phyloP scores from a whole-genome alignment of 1,284 basidiomycete species.

The Apiotrichum sp. region DNA sequence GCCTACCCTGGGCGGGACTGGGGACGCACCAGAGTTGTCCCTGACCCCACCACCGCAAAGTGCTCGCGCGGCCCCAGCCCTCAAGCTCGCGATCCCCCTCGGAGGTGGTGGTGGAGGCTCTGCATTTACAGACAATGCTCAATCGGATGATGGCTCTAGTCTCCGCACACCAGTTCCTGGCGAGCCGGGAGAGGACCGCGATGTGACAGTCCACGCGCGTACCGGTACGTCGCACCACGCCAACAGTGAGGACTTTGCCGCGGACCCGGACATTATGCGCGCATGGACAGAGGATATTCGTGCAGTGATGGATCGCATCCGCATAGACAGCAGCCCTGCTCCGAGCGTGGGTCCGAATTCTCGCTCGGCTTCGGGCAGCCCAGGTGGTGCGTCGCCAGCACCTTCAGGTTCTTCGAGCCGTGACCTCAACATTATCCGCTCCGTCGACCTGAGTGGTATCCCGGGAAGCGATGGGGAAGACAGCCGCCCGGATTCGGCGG shows the following conservation, averaged over 20 bases:
- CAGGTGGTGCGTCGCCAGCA: background rate
- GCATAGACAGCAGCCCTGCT: slow-evolving; percentile 16
- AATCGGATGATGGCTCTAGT: slow-evolving; percentile 21
- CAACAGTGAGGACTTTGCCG: slow-evolving; percentile 7
- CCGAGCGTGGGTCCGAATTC: slow-evolving; percentile 3
- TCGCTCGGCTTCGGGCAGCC: slow-evolving; percentile 1
- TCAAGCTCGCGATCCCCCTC: slow-evolving; percentile 39
- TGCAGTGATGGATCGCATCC: slow-evolving; percentile 24
- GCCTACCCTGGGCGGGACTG: slow-evolving; percentile 2
- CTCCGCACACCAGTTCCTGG: slow-evolving; percentile 16
- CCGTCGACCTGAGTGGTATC: background rate
- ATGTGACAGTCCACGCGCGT: slow-evolving; percentile 35
- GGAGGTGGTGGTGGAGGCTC: slow-evolving; percentile 10
- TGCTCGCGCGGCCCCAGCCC: slow-evolving; percentile 6
- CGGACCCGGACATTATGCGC: slow-evolving; percentile 16
- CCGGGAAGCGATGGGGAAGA: slow-evolving; percentile 1
- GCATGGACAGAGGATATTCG: slow-evolving; percentile 41
- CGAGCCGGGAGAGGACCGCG: slow-evolving; percentile 22
- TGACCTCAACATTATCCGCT: slow-evolving; percentile 2
- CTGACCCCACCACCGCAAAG: background rate
- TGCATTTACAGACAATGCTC: slow-evolving; percentile 8
- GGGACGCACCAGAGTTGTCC: background rate
- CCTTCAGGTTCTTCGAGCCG: background rate
- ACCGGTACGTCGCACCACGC: slow-evolving; percentile 11
- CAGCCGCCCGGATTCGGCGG: background rate